Conservation (phyloP, 1,139 yeast species). For the Taiozyma sp. region DNA sequence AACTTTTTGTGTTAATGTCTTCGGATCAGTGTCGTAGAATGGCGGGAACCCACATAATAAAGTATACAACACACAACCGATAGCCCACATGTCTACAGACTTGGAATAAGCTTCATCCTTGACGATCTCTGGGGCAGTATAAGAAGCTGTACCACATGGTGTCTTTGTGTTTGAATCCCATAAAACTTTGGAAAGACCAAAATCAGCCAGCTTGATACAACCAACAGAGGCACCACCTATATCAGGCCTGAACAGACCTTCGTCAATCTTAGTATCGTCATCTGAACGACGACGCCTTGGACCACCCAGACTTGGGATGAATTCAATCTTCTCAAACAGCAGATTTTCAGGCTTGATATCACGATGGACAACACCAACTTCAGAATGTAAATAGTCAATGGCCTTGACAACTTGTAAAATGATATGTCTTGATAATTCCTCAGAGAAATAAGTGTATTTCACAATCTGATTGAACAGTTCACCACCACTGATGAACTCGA, state of each 20-base stretch:
- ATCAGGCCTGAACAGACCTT: slow-evolving; percentile 72
- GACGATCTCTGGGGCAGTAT: slow-evolving; percentile 93
- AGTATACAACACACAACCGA: slow-evolving; percentile 90
- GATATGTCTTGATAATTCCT: slow-evolving; percentile 77
- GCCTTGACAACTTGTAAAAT: slow-evolving; percentile 81
- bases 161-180: slow-evolving; percentile 68
- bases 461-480: slow-evolving; percentile 94
- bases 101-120: slow-evolving; percentile 81
- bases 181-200: slow-evolving; percentile 85
- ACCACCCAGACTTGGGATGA: slow-evolving; percentile 43
- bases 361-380: slow-evolving; percentile 81
- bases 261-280: slow-evolving; percentile 75
- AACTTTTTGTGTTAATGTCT: slow-evolving; percentile 75
- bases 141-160: slow-evolving; percentile 89
- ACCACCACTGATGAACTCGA: slow-evolving; percentile 89
- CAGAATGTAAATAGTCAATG: slow-evolving; percentile 69
- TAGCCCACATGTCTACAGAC: slow-evolving; percentile 94
- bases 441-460: slow-evolving; percentile 85
- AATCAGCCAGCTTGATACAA: slow-evolving; percentile 80
- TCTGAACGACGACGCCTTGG: slow-evolving; percentile 59
- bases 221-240: slow-evolving; percentile 93
- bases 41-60: slow-evolving; percentile 95
- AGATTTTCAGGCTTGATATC: slow-evolving; percentile 65
- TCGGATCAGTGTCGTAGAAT: slow-evolving; percentile 84
- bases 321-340: slow-evolving; percentile 70